A percentile compares a stretch with the other conserved stretches of the same genome.
Conservation (phyloP, 768 basidiomycete species). For the Agrocybe chaxingu region DNA sequence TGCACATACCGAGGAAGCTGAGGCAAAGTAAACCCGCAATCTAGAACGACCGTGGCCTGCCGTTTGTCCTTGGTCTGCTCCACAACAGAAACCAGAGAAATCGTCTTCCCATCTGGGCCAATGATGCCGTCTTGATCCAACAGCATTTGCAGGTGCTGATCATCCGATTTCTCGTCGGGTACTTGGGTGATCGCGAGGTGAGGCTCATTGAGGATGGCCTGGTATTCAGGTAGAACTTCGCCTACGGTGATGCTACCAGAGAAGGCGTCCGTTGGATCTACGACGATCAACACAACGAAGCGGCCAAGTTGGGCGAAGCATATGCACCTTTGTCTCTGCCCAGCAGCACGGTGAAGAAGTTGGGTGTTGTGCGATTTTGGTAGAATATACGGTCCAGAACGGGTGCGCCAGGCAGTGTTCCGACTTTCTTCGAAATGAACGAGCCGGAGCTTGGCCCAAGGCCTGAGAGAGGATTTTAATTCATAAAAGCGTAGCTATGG, state of each 20-base stretch:
- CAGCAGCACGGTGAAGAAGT: conserved; percentile 62
- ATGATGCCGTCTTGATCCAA: conserved; percentile 61
- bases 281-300: background rate
- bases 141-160: conserved; percentile 66
- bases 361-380: conserved; percentile 53
- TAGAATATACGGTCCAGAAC: conserved; percentile 65
- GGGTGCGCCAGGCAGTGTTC: conserved; percentile 40
- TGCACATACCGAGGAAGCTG: conserved; percentile 48
- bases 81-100: conserved; percentile 45
- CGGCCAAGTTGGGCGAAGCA: background rate
- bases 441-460: conserved; percentile 65
- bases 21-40: conserved; percentile 68
- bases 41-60: conserved; percentile 60
- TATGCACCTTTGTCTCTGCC: conserved; percentile 45
- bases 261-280: conserved; percentile 47
- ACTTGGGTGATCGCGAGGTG: conserved; percentile 45
- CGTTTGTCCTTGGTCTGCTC: conserved; percentile 33
- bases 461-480: conserved; percentile 40
- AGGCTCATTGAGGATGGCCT: conserved; percentile 46
- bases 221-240: conserved; percentile 49
- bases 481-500: background rate
- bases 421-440: conserved; percentile 33
- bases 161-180: conserved; percentile 23
- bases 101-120: conserved; percentile 54
- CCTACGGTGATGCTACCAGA: conserved; percentile 65